Conservation (phyloP, 257 asterid genomes). For the Penstemon eatonii region DNA sequence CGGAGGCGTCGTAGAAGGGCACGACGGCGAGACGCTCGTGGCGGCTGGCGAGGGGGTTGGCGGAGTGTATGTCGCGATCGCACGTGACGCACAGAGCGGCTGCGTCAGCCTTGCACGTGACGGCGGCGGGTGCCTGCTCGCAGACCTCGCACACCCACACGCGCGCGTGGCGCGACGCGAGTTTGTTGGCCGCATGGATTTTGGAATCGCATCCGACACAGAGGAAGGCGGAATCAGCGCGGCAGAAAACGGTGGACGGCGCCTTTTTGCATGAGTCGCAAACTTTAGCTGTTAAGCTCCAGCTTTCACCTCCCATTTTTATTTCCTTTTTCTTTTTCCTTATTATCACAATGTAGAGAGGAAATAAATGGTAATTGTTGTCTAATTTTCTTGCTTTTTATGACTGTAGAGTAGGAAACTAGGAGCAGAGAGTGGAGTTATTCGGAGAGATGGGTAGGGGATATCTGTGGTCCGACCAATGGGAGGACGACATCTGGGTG, state of each 20-base stretch:
- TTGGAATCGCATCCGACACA: slow-evolving; percentile 67
- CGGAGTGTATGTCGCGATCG: slow-evolving; percentile 91
- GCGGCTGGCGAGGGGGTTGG: slow-evolving; percentile 77
- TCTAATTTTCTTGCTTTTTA: neutral
- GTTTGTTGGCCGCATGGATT: slow-evolving; percentile 77
- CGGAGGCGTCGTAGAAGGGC: slow-evolving; percentile 64
- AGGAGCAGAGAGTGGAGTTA: neutral
- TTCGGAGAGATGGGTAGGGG: slow-evolving; percentile 25
- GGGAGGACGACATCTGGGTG: slow-evolving; percentile 27
- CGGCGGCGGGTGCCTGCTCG: slow-evolving; percentile 81
- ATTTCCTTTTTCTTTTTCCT: neutral
- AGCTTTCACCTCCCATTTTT: slow-evolving; percentile 53
- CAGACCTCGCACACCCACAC: slow-evolving; percentile 86
- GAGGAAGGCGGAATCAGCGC: slow-evolving; percentile 74
- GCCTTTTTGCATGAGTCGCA: slow-evolving; percentile 74
- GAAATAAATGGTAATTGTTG: slow-evolving; percentile 19
- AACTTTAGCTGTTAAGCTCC: slow-evolving; percentile 63
- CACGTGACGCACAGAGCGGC: slow-evolving; percentile 78
- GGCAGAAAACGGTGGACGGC: slow-evolving; percentile 66
- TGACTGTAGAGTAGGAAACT: neutral
- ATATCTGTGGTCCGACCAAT: slow-evolving; percentile 40
- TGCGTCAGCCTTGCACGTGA: slow-evolving; percentile 88
- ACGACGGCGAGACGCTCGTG: slow-evolving; percentile 75
- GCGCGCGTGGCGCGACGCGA: slow-evolving; percentile 77
- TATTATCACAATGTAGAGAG: neutral